Conservation (phyloP, 2,329 filamentous ascomycete genomes). For the Pseudopyrenochaeta lycopersici region DNA sequence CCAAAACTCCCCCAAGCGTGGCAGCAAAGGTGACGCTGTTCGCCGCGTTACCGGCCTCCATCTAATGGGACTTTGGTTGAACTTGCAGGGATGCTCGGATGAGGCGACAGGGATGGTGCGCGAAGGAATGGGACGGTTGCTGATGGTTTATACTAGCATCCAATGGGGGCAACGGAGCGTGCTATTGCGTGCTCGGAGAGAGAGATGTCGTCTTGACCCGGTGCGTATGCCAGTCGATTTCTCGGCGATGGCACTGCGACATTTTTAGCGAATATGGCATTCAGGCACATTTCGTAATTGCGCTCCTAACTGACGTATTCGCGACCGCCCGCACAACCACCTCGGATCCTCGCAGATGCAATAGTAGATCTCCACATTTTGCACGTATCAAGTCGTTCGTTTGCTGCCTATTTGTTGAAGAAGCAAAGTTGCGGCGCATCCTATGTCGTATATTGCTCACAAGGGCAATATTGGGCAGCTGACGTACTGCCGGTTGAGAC, state of each 20-base stretch:
- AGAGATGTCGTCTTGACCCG: conserved; percentile 42
- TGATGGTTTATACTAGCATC: conserved; percentile 19
- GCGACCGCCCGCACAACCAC: not conserved
- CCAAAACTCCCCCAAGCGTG: conserved; percentile 6
- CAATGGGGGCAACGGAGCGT: conserved; percentile 26
- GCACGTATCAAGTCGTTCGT: not conserved
- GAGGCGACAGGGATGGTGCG: conserved; percentile 35
- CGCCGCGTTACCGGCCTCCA: conserved; percentile 19
- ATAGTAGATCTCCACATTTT: not conserved
- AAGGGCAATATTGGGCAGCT: not conserved
- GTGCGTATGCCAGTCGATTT: conserved; percentile 7
- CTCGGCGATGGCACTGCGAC: not conserved
- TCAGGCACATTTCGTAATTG: not conserved
- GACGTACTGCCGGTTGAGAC: not conserved
- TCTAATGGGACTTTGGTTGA: conserved; percentile 22
- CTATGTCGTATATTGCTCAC: not conserved
- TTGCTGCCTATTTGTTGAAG: not conserved
- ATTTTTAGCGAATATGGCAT: not conserved
- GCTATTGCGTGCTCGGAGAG: conserved; percentile 46
- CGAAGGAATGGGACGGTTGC: conserved; percentile 28
- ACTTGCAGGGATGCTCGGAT: conserved; percentile 33
- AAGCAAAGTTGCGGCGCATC: too few species aligned
- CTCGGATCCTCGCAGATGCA: not conserved
- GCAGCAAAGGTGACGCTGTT: conserved; percentile 17
- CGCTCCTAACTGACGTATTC: not conserved